Conservation (phyloP, 208 protist species). For the Leishmania arabica region DNA sequence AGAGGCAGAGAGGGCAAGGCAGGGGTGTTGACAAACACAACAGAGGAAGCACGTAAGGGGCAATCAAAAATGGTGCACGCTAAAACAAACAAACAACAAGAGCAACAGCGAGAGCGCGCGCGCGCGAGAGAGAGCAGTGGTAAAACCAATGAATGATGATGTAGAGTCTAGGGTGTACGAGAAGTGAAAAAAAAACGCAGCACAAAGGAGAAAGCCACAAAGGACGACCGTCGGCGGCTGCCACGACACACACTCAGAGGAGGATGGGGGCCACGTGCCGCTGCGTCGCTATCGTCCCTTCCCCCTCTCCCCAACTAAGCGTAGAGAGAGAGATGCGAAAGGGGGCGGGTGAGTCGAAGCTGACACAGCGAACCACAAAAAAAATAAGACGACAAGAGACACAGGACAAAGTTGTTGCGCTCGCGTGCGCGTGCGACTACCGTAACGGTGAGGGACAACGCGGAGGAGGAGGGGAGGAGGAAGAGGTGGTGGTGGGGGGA, state of each 20-base stretch:
- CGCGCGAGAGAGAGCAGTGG: no score
- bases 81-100: neutral
- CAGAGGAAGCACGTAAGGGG: no score
- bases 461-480: no score
- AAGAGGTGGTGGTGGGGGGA: neutral
- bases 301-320: neutral
- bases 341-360: neutral
- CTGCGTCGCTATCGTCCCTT: neutral
- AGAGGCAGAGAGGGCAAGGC: neutral
- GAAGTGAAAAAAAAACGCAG: neutral
- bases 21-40: conserved; percentile 14
- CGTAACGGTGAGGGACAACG: neutral
- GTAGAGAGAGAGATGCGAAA: neutral
- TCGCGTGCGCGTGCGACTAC: neutral
- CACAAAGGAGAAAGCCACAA: neutral
- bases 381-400: neutral
- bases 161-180: neutral
- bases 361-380: neutral
- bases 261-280: neutral
- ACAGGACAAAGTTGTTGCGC: neutral
- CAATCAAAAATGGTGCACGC: no score
- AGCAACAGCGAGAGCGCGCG: no score
- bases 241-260: neutral
- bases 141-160: neutral
- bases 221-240: neutral